Conservation (phyloP, 2,329 filamentous ascomycete genomes). For the Alternaria novae-zelandiae region DNA sequence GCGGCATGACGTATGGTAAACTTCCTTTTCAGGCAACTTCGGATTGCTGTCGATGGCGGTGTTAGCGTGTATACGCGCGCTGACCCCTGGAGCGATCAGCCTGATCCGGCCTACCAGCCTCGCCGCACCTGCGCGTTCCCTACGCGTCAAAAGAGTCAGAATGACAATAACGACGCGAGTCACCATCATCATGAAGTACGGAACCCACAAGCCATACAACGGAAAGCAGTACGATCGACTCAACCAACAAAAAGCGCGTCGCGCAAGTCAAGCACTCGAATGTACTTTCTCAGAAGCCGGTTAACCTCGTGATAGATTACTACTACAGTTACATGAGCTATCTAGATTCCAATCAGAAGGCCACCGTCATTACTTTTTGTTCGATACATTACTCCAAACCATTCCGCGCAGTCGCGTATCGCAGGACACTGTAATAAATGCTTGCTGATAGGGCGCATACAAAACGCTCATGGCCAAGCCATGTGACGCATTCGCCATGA, state of each 20-base stretch:
- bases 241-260: background rate
- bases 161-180: background rate
- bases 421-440: background rate
- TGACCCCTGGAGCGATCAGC: background rate
- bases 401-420: background rate
- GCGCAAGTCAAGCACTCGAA: background rate
- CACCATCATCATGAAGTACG: background rate
- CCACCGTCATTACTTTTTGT: background rate
- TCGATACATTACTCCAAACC: background rate
- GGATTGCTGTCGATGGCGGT: background rate
- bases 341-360: background rate
- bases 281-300: background rate
- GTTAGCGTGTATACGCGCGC: constrained; percentile 2
- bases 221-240: background rate
- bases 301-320: background rate
- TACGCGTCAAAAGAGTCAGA: background rate
- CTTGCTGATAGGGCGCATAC: background rate
- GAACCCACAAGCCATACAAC: background rate
- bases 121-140: background rate
- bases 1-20: constrained; percentile 4
- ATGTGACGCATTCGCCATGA: background rate
- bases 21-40: background rate
- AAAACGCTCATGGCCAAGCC: background rate
- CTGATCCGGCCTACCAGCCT: background rate
- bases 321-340: background rate